A percentile compares a stretch with the other conserved stretches of the same genome.
Evolutionary conservation across 331 rosid genomes (phyloP).

Genomic region (Prunus yedoensis): DNA sequence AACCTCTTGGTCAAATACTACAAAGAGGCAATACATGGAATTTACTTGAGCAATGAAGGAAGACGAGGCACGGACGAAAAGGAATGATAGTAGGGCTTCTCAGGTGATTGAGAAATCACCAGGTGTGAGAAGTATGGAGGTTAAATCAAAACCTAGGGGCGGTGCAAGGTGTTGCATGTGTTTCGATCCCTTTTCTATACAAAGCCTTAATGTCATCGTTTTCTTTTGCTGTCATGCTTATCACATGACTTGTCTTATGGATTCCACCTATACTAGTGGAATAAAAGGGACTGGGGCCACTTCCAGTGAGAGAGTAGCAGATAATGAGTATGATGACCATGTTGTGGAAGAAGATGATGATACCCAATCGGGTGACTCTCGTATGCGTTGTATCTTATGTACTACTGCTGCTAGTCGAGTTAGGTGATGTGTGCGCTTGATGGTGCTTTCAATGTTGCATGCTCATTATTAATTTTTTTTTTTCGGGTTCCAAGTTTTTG

Average conservation of each 20-base stretch:
- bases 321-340: conserved; percentile 46
- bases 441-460: conserved; percentile 13
- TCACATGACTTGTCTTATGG: conserved; percentile 79
- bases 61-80: conserved; percentile 59
- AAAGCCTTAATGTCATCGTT: conserved; percentile 67
- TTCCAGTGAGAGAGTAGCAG: conserved; percentile 33
- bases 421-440: conserved; percentile 1
- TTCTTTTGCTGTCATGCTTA: conserved; percentile 98
- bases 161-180: conserved; percentile 99
- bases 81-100: conserved; percentile 46
- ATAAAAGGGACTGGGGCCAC: conserved; percentile 37
- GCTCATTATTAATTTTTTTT: conserved; percentile 2
- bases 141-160: conserved; percentile 83
- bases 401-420: conserved; percentile 84
- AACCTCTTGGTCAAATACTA: conserved; percentile 80
- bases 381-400: conserved; percentile 93
- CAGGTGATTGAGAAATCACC: conserved; percentile 33
- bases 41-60: conserved; percentile 78
- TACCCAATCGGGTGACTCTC: conserved; percentile 39
- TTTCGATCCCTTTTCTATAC: conserved; percentile 86
- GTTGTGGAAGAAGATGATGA: conserved; percentile 48
- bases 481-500: conserved; percentile 12
- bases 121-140: conserved; percentile 45
- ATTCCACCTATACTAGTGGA: conserved; percentile 61
- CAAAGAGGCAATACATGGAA: conserved; percentile 90